Conservation (phyloP, 225 moss, liverwort and hornwort species). For the Physcomitrellopsis africana region DNA sequence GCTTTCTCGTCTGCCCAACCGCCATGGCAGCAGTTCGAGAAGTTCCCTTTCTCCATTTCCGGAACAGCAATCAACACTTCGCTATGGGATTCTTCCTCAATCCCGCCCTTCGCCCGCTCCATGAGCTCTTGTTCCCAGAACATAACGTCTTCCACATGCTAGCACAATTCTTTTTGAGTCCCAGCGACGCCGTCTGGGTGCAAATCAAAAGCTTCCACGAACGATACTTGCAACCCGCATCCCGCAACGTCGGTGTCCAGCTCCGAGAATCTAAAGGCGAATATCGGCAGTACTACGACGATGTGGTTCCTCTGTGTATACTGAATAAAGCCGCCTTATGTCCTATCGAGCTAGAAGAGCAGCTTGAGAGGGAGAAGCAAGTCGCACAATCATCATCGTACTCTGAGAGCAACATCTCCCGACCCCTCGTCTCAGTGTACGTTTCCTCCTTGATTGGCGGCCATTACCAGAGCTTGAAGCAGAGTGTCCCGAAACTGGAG, state of each 20-base stretch:
- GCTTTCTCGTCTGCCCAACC: constrained; percentile 62
- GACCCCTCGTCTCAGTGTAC: constrained; percentile 46
- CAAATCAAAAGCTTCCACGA: constrained; percentile 38
- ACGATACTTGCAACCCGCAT: constrained; percentile 35
- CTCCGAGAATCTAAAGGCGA: constrained; percentile 73
- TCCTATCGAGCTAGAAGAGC: constrained; percentile 60
- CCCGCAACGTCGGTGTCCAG: constrained; percentile 59
- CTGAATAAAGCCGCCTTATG: constrained; percentile 48
- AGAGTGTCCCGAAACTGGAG: constrained; percentile 49
- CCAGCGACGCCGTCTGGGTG: constrained; percentile 56
- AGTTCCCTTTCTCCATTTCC: constrained; percentile 58
- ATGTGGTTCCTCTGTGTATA: constrained; percentile 60
- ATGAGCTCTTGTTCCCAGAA: constrained; percentile 63
- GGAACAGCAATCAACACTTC: constrained; percentile 71
- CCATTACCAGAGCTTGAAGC: constrained; percentile 51
- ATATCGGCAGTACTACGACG: constrained; percentile 62
- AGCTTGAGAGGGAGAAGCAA: constrained; percentile 28
- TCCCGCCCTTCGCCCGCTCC: constrained; percentile 54
- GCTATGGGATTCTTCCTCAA: constrained; percentile 68
- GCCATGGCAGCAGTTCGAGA: constrained; percentile 43
- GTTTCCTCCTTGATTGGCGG: constrained; percentile 58
- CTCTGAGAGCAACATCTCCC: constrained; percentile 21
- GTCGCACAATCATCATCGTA: constrained; percentile 10
- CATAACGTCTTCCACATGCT: constrained; percentile 70
- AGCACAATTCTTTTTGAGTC: constrained; percentile 49